phyloP scores from a whole-genome alignment of 2,329 filamentous ascomycete species.

The Fusarium liriodendri region DNA sequence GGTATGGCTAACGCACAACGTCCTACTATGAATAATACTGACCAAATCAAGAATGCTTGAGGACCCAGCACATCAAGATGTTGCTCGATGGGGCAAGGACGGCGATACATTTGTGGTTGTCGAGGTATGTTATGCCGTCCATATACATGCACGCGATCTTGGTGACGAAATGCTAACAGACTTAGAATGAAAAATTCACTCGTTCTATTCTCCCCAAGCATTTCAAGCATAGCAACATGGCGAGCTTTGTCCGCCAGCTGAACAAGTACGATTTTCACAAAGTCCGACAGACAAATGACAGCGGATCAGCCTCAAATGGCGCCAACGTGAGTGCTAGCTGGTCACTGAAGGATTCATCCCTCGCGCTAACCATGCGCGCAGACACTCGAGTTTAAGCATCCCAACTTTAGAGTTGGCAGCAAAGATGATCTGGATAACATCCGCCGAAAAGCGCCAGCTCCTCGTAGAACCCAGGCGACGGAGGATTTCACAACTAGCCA shows the following conservation, averaged over 20 bases:
- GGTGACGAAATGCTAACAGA: constrained; percentile 13
- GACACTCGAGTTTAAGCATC: constrained; percentile 87
- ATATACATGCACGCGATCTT: constrained; percentile 13
- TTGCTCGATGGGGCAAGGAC: constrained; percentile 95
- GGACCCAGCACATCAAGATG: constrained; percentile 89
- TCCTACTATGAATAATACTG: constrained; percentile 7
- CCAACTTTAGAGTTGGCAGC: constrained; percentile 94
- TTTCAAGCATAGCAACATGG: constrained; percentile 99
- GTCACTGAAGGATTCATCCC: background rate
- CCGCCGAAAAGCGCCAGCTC: constrained; percentile 91
- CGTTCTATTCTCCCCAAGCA: constrained; percentile 97
- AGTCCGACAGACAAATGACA: constrained; percentile 70
- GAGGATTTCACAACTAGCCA: constrained; percentile 85
- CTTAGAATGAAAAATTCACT: constrained; percentile 96
- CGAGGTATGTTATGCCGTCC: constrained; percentile 75
- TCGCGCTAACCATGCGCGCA: constrained; percentile 52
- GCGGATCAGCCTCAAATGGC: constrained; percentile 50
- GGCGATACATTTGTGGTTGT: constrained; percentile 97
- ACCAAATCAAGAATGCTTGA: constrained; percentile 77
- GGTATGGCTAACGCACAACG: constrained; percentile 66
- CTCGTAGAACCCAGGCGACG: constrained; percentile 75
- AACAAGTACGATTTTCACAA: constrained; percentile 99
- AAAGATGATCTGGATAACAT: constrained; percentile 98
- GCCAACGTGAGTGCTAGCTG: constrained; percentile 47
- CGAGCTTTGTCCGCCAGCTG: constrained; percentile 93